A percentile compares a stretch with the other conserved stretches of the same genome.
Conservation (phyloP, 2,329 filamentous ascomycete species). For the Tolypocladium endophyticum region DNA sequence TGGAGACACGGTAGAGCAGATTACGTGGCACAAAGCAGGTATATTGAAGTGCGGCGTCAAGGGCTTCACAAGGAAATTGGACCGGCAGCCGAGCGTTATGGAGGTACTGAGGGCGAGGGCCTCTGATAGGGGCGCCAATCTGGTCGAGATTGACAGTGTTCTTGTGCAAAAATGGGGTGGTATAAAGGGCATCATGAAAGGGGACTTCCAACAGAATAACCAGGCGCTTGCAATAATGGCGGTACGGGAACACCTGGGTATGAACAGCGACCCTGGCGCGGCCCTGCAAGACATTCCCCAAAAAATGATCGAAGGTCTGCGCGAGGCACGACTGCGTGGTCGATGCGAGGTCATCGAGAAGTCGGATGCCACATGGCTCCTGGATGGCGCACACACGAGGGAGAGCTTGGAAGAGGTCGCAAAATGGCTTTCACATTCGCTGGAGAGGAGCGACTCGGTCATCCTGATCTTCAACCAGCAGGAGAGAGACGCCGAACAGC, state of each 20-base stretch:
- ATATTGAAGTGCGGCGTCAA: conserved; percentile 59
- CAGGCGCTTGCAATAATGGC: conserved; percentile 46
- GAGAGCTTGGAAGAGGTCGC: conserved; percentile 72
- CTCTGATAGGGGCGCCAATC: conserved; percentile 37
- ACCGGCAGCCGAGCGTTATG: conserved; percentile 24
- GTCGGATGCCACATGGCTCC: conserved; percentile 56
- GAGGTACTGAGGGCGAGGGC: conserved; percentile 51
- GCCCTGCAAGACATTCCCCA: conserved; percentile 14
- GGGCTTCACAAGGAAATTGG: conserved; percentile 22
- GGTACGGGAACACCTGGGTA: conserved; percentile 45
- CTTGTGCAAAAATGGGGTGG: conserved; percentile 30
- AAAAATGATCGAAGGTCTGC: conserved; percentile 53
- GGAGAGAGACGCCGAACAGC: conserved; percentile 60
- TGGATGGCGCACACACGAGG: conserved; percentile 81
- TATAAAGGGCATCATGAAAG: conserved; percentile 30
- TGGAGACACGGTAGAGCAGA: conserved; percentile 67
- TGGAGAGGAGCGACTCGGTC: conserved; percentile 20
- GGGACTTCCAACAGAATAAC: conserved; percentile 47
- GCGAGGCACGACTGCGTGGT: conserved; percentile 58
- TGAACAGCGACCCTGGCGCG: conserved; percentile 10
- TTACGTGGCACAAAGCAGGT: conserved; percentile 85
- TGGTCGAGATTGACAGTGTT: conserved; percentile 31
- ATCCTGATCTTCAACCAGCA: conserved; percentile 89
- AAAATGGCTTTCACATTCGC: conserved; percentile 58
- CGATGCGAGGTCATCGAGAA: conserved; percentile 59